Base-by-base conservation (phyloP, 2,329 filamentous ascomycete species). In the Pseudodiploospora longispora region DNA sequence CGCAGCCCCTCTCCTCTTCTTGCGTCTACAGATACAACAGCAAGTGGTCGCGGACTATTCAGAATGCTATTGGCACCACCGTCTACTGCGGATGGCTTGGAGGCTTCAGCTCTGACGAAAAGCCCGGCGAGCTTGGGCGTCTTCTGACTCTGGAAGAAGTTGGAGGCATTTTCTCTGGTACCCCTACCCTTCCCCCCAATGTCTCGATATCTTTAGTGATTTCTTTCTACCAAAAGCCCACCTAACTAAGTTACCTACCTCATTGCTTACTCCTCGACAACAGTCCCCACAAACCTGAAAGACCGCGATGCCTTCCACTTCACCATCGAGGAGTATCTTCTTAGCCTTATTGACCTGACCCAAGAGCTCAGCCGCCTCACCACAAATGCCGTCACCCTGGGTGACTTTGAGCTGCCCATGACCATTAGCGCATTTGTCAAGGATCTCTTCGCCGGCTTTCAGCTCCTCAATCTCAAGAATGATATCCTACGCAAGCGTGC, bases 391-490 rank as follows among this genome's bases (percentile, higher is more conserved):
- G 93, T 98, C 40, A 64, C 91, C 1, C 72, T 95, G 33, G 89
- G 89, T 47, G 90, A 98, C 66, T 89, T 90, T 57, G 74, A 79
- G 46, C 78, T 93, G 47, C 93, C 93, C 12, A 74, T 95, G 43
- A 82, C 86, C 61, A 96, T 97, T 64, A 87, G 85, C 62, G 78
- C 80, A 51, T 97, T 97, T 62, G 82, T 96, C 70, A 96, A 96
- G 70, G 90, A 97, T 60, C 69, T 98, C 33, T 91, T 95, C 57
- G 87, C 90, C 3, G 93, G 91, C 10, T 98, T 98, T 69, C 93
- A 97, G 75, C 80, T 97, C 53, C 78, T 98, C 53, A 98, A 98
- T 63, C 74, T 98, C 55, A 97, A 97, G 75, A 98, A 98, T 58
- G 93, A 98, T 63, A 82, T 82, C 27, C 68, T 98, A 58, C 78